Evolutionary conservation across 306 rosid species (phyloP).

Genomic region (Lagenaria siceraria): DNA sequence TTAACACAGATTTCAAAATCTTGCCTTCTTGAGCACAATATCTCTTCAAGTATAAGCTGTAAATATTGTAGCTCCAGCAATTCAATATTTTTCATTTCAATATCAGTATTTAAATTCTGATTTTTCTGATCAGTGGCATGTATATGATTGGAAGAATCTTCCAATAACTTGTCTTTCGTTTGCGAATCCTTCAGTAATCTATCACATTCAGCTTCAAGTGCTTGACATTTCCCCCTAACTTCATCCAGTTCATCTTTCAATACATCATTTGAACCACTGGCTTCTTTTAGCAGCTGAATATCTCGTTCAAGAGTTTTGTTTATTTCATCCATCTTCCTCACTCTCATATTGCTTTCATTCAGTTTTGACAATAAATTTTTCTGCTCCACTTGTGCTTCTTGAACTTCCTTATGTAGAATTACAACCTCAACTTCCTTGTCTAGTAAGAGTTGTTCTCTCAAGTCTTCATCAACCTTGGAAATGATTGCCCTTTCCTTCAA

Average conservation of each 20-base stretch:
- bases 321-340: constrained; percentile 26
- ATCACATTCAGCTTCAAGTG: constrained; percentile 40
- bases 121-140: constrained; percentile 33
- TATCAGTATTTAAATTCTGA: constrained; percentile 25
- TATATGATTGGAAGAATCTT: constrained; percentile 24
- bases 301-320: constrained; percentile 38
- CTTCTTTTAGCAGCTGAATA: constrained; percentile 31
- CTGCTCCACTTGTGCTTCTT: constrained; percentile 27
- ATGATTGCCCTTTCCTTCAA: constrained; percentile 37
- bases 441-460: constrained; percentile 27
- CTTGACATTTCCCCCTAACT: constrained; percentile 26
- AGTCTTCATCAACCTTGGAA: constrained; percentile 38
- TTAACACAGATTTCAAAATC: constrained; percentile 16
- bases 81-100: constrained; percentile 20
- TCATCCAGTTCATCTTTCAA: constrained; percentile 36
- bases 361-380: constrained; percentile 27
- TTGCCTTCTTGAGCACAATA: constrained; percentile 18
- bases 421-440: constrained; percentile 43
- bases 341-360: constrained; percentile 23
- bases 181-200: constrained; percentile 20
- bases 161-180: constrained; percentile 32
- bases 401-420: constrained; percentile 24
- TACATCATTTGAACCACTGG: constrained; percentile 25
- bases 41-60: constrained; percentile 20
- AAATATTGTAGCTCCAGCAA: constrained; percentile 24